Conservation (phyloP, 495 filamentous ascomycete species). For the Lichenothelia convexa region DNA sequence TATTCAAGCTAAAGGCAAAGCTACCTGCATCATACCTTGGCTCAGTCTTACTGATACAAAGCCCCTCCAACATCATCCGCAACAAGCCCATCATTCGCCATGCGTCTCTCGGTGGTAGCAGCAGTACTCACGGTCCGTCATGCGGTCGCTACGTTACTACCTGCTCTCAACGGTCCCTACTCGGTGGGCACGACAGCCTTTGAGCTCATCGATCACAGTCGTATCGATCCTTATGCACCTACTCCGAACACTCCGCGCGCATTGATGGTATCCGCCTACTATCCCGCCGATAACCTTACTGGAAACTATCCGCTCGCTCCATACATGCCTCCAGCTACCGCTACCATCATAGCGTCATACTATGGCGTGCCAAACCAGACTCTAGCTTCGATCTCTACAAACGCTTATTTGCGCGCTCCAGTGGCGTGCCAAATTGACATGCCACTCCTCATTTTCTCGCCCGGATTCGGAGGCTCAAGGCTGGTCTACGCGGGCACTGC, state of each 20-base stretch:
- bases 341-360: conserved; percentile 3
- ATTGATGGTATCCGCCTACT: conserved; percentile 11
- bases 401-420: too few relatives aligned
- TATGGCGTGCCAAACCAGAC: background rate
- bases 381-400: conserved; percentile 3
- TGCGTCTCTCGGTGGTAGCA: too few relatives aligned
- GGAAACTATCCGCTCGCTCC: conserved; percentile 3
- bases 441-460: conserved; percentile 10
- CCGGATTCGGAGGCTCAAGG: conserved; percentile 6
- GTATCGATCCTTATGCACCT: conserved; percentile 1
- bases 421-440: too few relatives aligned
- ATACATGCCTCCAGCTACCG: conserved; percentile 11
- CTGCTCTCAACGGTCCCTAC: conserved; percentile 1
- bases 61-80: too few relatives aligned
- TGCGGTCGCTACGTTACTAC: background rate
- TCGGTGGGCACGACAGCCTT: conserved; percentile 8
- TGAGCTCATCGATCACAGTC: conserved; percentile 8
- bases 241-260: conserved; percentile 1
- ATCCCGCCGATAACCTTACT: too few relatives aligned
- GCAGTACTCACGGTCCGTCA: too few relatives aligned
- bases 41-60: too few relatives aligned
- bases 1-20: too few relatives aligned
- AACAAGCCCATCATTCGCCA: too few relatives aligned
- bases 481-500: conserved; percentile 23
- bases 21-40: too few relatives aligned